phyloP scores from a whole-genome alignment of 441 rosid species.

The Hypseocharis bilobata region DNA sequence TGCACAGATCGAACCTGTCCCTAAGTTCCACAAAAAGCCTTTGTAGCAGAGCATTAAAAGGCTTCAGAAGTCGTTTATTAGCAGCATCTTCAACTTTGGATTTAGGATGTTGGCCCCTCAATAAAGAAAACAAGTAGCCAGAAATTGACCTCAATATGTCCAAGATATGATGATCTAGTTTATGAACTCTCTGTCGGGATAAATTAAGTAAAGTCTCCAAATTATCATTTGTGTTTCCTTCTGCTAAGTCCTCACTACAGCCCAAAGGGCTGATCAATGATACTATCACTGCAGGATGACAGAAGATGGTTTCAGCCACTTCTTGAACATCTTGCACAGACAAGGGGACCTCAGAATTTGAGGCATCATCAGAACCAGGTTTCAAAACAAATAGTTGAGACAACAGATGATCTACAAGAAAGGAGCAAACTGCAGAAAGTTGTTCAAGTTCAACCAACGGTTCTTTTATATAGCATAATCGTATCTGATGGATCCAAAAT shows the following conservation, averaged over 20 bases:
- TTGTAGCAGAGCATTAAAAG: slow-evolving; percentile 38
- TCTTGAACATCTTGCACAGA: slow-evolving; percentile 34
- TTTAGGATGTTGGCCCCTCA: slow-evolving; percentile 22
- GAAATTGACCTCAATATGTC: slow-evolving; percentile 48
- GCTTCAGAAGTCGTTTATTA: slow-evolving; percentile 33
- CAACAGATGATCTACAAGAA: slow-evolving; percentile 49
- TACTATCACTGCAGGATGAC: slow-evolving; percentile 53
- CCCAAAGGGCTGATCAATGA: slow-evolving; percentile 45
- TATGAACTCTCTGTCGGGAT: slow-evolving; percentile 38
- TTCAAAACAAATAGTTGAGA: slow-evolving; percentile 33
- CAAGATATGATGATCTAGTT: slow-evolving; percentile 48
- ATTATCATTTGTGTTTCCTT: slow-evolving; percentile 28
- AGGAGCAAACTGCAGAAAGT: slow-evolving; percentile 51
- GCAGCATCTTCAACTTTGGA: slow-evolving; percentile 24
- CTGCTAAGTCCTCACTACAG: slow-evolving; percentile 29
- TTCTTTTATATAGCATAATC: slow-evolving; percentile 32
- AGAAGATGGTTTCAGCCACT: slow-evolving; percentile 47
- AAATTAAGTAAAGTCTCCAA: slow-evolving; percentile 36
- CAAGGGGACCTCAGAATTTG: slow-evolving; percentile 21
- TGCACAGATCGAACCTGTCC: slow-evolving; percentile 42
- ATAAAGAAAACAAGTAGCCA: slow-evolving; percentile 38
- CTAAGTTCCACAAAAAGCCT: slow-evolving; percentile 37
- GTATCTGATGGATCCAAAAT: slow-evolving; percentile 65
- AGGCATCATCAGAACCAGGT: slow-evolving; percentile 25
- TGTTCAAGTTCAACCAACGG: slow-evolving; percentile 38